Evolutionary conservation across 2,329 filamentous ascomycete genomes (phyloP).

Genomic region (Elsinoe perseae): DNA sequence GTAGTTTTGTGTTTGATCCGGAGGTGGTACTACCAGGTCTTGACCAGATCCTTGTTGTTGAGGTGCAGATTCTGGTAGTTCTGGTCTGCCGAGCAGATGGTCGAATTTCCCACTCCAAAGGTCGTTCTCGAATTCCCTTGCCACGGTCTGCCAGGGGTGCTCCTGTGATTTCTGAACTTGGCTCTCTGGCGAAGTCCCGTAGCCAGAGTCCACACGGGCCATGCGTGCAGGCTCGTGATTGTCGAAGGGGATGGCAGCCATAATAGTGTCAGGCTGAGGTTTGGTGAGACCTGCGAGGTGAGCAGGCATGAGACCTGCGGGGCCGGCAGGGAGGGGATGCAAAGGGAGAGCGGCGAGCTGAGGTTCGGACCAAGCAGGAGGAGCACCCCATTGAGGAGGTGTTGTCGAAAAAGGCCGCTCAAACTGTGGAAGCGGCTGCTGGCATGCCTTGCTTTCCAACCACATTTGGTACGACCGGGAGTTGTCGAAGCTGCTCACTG

Average conservation of each 20-base stretch:
- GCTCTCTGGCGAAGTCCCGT: neutral
- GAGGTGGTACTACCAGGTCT: neutral
- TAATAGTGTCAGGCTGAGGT: too few species aligned
- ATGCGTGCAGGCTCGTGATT: neutral
- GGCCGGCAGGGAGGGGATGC: neutral
- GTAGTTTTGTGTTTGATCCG: too few species aligned
- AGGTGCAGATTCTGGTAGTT: neutral
- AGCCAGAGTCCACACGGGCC: neutral
- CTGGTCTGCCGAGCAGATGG: neutral
- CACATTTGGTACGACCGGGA: neutral
- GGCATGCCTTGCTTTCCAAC: neutral
- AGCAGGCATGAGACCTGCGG: neutral
- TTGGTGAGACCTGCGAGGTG: neutral
- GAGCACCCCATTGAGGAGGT: neutral
- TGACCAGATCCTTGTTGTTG: neutral
- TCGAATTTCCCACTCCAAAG: neutral
- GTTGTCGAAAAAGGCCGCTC: neutral
- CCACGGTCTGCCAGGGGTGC: too few species aligned
- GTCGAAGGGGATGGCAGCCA: neutral
- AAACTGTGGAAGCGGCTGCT: neutral
- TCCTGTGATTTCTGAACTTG: too few species aligned
- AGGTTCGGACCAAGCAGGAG: neutral
- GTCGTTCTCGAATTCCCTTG: neutral
- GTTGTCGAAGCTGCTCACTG: neutral
- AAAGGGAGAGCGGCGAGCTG: neutral